Percentiles rank a stretch among this genome's conserved stretches.
phyloP scores from a whole-genome alignment of 805 yeast species.

The Ogataea pignaliae region DNA sequence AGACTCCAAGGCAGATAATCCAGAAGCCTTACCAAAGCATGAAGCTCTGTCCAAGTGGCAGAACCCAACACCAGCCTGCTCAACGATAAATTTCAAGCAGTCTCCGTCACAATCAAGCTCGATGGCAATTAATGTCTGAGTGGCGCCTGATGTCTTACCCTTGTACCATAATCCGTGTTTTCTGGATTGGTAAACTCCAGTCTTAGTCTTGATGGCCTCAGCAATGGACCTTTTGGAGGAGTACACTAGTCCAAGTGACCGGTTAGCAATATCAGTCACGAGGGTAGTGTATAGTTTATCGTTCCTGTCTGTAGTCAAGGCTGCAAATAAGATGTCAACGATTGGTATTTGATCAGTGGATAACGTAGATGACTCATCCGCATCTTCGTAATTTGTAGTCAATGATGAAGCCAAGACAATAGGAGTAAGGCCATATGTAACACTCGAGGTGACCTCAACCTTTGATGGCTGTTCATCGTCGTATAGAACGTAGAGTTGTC shows the following conservation, averaged over 20 bases:
- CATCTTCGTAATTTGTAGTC: constrained; percentile 31
- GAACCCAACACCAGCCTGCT: constrained; percentile 83
- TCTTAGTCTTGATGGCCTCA: constrained; percentile 73
- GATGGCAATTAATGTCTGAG: constrained; percentile 66
- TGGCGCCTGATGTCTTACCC: constrained; percentile 95
- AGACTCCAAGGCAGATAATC: constrained; percentile 63
- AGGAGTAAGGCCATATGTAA: constrained; percentile 34
- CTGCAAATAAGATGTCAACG: constrained; percentile 39
- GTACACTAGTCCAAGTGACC: constrained; percentile 84
- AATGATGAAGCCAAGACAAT: constrained; percentile 27
- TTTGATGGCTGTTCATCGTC: constrained; percentile 9
- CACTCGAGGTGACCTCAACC: constrained; percentile 13
- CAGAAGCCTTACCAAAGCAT: constrained; percentile 73
- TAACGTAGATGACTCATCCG: neutral
- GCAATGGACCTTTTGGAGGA: constrained; percentile 78
- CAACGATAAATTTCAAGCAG: constrained; percentile 80
- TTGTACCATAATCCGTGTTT: constrained; percentile 93
- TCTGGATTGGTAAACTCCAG: constrained; percentile 94
- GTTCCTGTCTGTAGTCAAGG: constrained; percentile 71
- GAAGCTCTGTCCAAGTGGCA: constrained; percentile 82
- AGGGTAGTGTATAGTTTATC: constrained; percentile 86
- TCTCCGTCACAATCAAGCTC: constrained; percentile 91
- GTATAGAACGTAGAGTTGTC: constrained; percentile 11
- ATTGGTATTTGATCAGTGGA: constrained; percentile 30
- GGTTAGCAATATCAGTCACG: constrained; percentile 64